Evolutionary conservation across 345 rosid genomes (phyloP), one percentile per base, ranked within the genome.

Genomic region (Lepidium sativum): DNA sequence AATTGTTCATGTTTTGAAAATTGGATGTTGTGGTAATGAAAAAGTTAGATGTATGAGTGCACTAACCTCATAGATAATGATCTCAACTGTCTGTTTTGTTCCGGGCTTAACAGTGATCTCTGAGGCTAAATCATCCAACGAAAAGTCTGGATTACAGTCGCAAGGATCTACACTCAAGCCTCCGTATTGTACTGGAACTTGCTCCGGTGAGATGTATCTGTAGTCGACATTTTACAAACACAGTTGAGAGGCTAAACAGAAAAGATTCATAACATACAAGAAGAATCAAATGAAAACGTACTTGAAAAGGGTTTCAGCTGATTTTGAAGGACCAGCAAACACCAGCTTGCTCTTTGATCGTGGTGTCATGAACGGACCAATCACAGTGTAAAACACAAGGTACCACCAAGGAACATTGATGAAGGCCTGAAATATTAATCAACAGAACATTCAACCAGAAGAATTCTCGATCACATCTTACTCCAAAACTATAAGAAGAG

Each of bases 321-420:
- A 74, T 68, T 64, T 74, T 17, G 87, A 71, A 2, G 87, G 86
- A 20, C 81, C 74, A 17, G 87, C 82, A 58, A 86, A 77, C 14
- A 84, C 86, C 53, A 86, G 82, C 81, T 86, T 86, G 89, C 92
- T 84, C 79, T 84, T 84, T 37, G 89, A 80, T 70, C 89, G 62
- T 45, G 82, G 84, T 0, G 92, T 86, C 80, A 86, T 60, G 70
- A 86, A 86, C 21, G 92, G 89, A 68, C 92, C 79, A 56, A 86
- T 82, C 80, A 82, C 80, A 35, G 76, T 82, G 74, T 81, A 78
- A 76, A 80, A 78, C 16, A 79, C 78, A 37, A 82, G 78, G 54
- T 84, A 86, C 92, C 92, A 86, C 89, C 92, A 86, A 27, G 92
- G 92, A 67, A 82, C 87, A 75, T 86, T 86, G 79, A 86, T 69